These are phyloP conservation scores for Exobasidium cylindrosporum DNA, from an alignment of 1,284 basidiomycete species.

Conservation along the genomic window DNA sequence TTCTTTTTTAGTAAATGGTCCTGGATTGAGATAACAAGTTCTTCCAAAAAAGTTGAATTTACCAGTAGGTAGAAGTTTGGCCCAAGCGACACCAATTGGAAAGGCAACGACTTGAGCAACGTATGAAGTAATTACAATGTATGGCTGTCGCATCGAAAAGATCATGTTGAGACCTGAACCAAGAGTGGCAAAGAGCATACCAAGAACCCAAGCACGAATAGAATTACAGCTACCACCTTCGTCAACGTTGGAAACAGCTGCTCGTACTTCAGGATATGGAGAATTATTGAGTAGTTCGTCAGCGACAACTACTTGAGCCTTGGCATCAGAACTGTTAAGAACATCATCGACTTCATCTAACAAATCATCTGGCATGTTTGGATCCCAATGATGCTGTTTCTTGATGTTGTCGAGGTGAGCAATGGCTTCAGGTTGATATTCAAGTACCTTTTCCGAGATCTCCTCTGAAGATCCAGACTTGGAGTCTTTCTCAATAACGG, in stretches of 20 bases:
- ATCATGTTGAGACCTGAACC: conserved; percentile 43
- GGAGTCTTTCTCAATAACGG: neutral
- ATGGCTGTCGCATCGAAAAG: conserved; percentile 41
- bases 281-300: conserved; percentile 39
- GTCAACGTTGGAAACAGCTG: conserved; percentile 47
- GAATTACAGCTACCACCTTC: conserved; percentile 42
- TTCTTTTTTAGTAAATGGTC: conserved; percentile 50
- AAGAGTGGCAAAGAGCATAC: conserved; percentile 31
- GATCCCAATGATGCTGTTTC: conserved; percentile 18
- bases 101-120: conserved; percentile 38
- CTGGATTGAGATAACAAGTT: conserved; percentile 39
- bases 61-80: conserved; percentile 30
- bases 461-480: conserved; percentile 3
- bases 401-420: conserved; percentile 12
- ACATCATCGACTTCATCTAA: conserved; percentile 21
- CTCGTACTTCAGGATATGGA: conserved; percentile 46
- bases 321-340: conserved; percentile 20
- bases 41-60: conserved; percentile 26
- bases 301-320: conserved; percentile 21
- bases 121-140: conserved; percentile 35
- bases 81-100: conserved; percentile 35
- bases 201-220: conserved; percentile 40
- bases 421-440: conserved; percentile 5
- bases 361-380: conserved; percentile 23
- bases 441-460: neutral